These are phyloP conservation scores for Lactarius hatsudake DNA, from an alignment of 768 basidiomycete species.

Conservation along the genomic window DNA sequence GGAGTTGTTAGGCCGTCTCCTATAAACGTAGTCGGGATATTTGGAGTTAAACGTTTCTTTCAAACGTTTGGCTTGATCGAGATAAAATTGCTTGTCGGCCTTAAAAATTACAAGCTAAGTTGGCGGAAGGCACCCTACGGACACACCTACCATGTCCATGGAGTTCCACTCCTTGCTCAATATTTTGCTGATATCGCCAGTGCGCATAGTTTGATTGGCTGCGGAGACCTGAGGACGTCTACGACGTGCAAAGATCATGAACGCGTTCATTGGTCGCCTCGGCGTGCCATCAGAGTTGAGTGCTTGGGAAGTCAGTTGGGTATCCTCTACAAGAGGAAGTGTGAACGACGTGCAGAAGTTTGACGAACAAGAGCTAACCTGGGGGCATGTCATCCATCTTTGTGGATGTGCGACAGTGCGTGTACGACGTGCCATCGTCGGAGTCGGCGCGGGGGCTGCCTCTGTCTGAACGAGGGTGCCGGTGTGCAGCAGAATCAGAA, in stretches of 20 bases:
- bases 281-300: slow-evolving; percentile 86
- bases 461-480: slow-evolving; percentile 19
- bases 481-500: slow-evolving; percentile 22
- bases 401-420: slow-evolving; percentile 13
- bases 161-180: slow-evolving; percentile 82
- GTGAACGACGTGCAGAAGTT: not conserved
- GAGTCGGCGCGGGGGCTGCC: slow-evolving; percentile 22
- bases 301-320: slow-evolving; percentile 65
- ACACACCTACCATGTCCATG: slow-evolving; percentile 58
- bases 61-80: slow-evolving; percentile 79
- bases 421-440: slow-evolving; percentile 22
- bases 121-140: slow-evolving; percentile 16
- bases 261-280: slow-evolving; percentile 90
- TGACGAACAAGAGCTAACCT: slow-evolving; percentile 10
- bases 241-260: slow-evolving; percentile 88
- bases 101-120: slow-evolving; percentile 31
- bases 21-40: slow-evolving; percentile 90
- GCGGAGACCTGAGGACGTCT: slow-evolving; percentile 80
- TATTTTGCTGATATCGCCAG: slow-evolving; percentile 87
- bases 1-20: slow-evolving; percentile 83
- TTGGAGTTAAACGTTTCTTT: slow-evolving; percentile 84
- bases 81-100: slow-evolving; percentile 84
- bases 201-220: slow-evolving; percentile 87
- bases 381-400: slow-evolving; percentile 19
- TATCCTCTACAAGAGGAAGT: slow-evolving; percentile 20